Conservation (phyloP, 2,329 filamentous ascomycete genomes). For the Parascedosporium putredinis region DNA sequence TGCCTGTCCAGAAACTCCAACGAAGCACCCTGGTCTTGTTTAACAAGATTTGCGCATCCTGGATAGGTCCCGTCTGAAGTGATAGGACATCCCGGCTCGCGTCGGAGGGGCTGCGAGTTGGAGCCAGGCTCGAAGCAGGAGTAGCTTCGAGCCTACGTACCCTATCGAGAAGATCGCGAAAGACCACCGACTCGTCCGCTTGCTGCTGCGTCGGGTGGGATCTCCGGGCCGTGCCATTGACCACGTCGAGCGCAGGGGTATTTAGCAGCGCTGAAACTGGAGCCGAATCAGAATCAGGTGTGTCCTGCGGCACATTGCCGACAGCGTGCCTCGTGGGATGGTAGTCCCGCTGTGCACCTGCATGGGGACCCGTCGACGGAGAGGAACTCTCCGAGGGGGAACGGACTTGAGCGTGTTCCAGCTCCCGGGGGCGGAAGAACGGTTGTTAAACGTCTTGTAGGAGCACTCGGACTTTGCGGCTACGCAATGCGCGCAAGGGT, state of each 20-base stretch:
- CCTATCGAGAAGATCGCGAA: not conserved
- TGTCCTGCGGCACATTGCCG: no score
- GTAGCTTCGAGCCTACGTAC: not conserved
- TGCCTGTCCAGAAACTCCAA: constrained; percentile 22
- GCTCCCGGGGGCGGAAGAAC: not conserved
- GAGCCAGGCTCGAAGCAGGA: not conserved
- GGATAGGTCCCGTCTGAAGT: constrained; percentile 13
- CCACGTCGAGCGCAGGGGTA: no score
- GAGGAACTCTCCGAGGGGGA: no score
- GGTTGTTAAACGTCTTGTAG: constrained; percentile 13
- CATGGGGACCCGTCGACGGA: no score
- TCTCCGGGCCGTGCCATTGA: not conserved
- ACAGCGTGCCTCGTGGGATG: no score
- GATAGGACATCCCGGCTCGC: constrained; percentile 14
- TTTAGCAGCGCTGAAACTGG: no score
- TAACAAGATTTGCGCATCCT: constrained; percentile 19
- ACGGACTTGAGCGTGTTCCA: not conserved
- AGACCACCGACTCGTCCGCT: not conserved
- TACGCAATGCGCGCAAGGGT: constrained; percentile 28
- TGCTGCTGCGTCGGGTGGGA: not conserved
- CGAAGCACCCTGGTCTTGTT: constrained; percentile 25
- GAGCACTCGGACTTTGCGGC: constrained; percentile 21
- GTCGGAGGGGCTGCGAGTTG: constrained; percentile 1
- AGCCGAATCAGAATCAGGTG: no score
- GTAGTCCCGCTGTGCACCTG: no score